Percentiles rank a stretch among this genome's conserved stretches.
phyloP scores from a whole-genome alignment of 2,329 filamentous ascomycete species.

The Cladosporium halotolerans region DNA sequence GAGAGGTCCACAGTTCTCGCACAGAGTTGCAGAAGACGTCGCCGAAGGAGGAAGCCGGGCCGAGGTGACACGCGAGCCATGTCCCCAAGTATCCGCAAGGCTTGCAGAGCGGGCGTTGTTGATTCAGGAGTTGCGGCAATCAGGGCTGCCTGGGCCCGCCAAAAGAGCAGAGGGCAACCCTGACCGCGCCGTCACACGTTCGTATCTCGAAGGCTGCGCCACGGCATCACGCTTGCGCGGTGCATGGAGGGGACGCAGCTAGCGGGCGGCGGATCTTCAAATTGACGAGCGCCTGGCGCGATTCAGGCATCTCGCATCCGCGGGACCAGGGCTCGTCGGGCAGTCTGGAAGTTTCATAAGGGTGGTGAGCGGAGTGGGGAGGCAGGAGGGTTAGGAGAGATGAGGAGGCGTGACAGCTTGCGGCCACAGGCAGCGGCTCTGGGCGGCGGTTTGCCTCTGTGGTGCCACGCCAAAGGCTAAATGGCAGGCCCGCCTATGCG shows the following conservation, averaged over 20 bases:
- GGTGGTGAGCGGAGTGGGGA: background rate
- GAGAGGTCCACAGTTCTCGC: slow-evolving; percentile 4
- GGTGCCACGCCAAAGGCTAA: slow-evolving; percentile 3
- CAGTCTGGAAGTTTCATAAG: background rate
- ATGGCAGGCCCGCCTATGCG: background rate
- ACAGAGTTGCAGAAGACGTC: background rate
- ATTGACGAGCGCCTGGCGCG: slow-evolving; percentile 5
- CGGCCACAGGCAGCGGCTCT: background rate
- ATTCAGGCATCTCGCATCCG: slow-evolving; percentile 11
- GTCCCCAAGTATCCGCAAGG: slow-evolving; percentile 5
- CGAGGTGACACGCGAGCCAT: slow-evolving; percentile 10
- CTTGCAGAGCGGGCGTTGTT: slow-evolving; percentile 6
- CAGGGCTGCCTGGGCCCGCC: slow-evolving; percentile 3
- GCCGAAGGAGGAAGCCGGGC: slow-evolving; percentile 6
- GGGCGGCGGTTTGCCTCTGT: slow-evolving; percentile 1
- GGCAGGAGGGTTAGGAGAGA: slow-evolving; percentile 3
- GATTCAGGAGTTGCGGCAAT: slow-evolving; percentile 1
- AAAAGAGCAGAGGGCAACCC: slow-evolving; percentile 1
- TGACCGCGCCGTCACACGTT: slow-evolving; percentile 1
- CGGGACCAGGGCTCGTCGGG: slow-evolving; percentile 1
- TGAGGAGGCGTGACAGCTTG: background rate
- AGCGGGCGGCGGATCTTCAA: slow-evolving; percentile 7
- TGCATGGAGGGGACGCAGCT: slow-evolving; percentile 8
- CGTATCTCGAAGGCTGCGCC: slow-evolving; percentile 1
- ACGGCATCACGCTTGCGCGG: slow-evolving; percentile 11